These are phyloP conservation scores for Populus davidiana DNA, from an alignment of 345 rosid species.

Conservation along the genomic window DNA sequence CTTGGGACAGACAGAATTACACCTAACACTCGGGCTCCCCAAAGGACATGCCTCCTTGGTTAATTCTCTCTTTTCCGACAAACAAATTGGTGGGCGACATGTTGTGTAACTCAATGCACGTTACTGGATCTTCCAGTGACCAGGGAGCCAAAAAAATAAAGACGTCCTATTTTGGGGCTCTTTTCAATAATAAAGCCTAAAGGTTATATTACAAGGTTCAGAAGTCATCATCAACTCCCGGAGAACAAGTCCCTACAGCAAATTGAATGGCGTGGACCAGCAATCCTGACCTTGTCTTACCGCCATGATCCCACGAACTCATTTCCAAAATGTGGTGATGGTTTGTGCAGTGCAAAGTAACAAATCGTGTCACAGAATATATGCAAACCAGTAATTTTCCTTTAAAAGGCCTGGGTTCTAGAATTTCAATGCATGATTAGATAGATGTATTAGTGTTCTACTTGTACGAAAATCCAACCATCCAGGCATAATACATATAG, in stretches of 20 bases:
- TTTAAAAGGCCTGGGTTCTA: background rate
- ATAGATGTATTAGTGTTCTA: conserved; percentile 6
- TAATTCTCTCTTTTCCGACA: no score
- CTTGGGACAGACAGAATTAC: no score
- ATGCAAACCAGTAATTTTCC: background rate
- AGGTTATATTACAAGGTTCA: background rate
- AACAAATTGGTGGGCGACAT: no score
- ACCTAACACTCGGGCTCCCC: no score
- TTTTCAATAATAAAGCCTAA: no score
- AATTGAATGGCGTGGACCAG: no score
- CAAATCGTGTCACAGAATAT: background rate
- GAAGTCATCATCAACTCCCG: background rate
- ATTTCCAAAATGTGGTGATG: background rate
- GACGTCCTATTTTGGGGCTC: no score
- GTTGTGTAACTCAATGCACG: no score
- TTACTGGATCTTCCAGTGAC: background rate
- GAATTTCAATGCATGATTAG: background rate
- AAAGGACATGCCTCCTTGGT: no score
- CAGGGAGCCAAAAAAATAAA: background rate
- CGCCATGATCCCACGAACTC: no score
- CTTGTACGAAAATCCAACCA: conserved; percentile 16
- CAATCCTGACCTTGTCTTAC: no score
- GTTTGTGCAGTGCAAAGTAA: background rate
- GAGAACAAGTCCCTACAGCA: background rate
- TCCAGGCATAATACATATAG: conserved; percentile 12